Evolutionary conservation across 1,139 yeast species (phyloP), one percentile per base, ranked within the genome.

Genomic region (Suzukiozyma palmioleophila): DNA sequence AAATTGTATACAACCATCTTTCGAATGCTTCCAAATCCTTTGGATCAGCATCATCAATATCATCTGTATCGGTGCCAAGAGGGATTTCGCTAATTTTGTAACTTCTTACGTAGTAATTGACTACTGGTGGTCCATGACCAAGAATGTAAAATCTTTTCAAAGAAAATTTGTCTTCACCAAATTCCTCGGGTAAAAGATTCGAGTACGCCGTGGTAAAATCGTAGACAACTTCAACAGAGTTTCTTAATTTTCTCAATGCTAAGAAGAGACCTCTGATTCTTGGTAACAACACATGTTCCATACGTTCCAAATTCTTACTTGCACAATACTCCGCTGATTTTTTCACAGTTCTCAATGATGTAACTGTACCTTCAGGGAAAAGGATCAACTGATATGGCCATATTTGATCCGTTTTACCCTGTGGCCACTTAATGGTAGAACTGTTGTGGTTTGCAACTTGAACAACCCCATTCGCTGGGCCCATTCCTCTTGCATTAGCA

Each of bases 331-430:
- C 69, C 12, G 66, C 67, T 2, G 90, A 79, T 43, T 77, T 76
- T 7, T 54, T 64, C 37, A 77, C 72, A 3, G 96, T 88, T 47
- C 77, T 73, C 10, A 68, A 69, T 29, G 94, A 81, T 43, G 86
- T 66, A 39, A 89, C 94, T 0, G 99, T 92, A 2, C 99, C 99
- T 60, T 92, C 99, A 1, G 99, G 98, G 60, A 84, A 92, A 26
- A 92, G 59, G 22, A 90, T 62, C 39, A 92, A 56, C 54, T 67
- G 67, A 48, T 78, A 81, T 47, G 80, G 70, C 67, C 71, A 58
- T 39, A 66, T 43, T 36, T 59, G 46, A 45, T 57, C 48, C 2
- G 61, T 41, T 26, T 62, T 54, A 2, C 74, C 73, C 27, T 49
- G 39, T 2, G 77, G 77, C 73, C 77, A 73, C 26, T 50, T 53